Base-by-base conservation (phyloP, 129 eudicot species). In the Centaurea solstitialis region DNA sequence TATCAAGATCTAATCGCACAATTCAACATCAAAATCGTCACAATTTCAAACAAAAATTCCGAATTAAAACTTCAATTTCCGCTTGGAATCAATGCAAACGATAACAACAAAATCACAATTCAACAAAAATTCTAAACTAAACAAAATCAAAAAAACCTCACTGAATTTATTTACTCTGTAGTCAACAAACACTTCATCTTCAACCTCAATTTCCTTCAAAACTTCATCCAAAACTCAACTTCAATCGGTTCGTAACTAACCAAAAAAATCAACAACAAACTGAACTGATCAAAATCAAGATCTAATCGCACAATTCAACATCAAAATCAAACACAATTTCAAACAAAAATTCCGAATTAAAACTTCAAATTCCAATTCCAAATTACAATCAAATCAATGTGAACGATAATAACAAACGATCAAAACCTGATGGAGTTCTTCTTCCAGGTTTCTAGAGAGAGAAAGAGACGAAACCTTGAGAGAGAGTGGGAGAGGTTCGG, bases 401-500 rank as follows among this genome's bases (percentile, higher is more conserved):
- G 72, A 57, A 72, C 23, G 33, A 35, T 10, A 43, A 9, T 72
- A 80, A 62, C 67, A 81, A 73, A 65, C 35, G 50, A 45, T 68
- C 57, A 69, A 26, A 33, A 80, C 83, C 47, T 80, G 67, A 80
- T 24, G 69, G 65, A 57, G 65, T 57, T 57, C 30, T 26, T 26
- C 30, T 26, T 26, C 65, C 65, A 57, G 64, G 4, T 20, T 15
- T 4, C 68, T 68, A 78, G 71, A 68, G 30, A 70, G 33, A 78
- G 26, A 69, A 22, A 18, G 21, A 40, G 26, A 75, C 0, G n/a
- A n/a, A n/a, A n/a, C n/a, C n/a, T n/a, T n/a, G n/a, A 40, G 9
- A 41, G 23, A 11, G 13, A 40, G 21, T 77, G 38, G 81, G 33
- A n/a, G 81, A 22, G 86, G 86, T 57, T 82, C 81, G 86, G 85